Evolutionary conservation across 116 monocot species (phyloP), one percentile per base, ranked within the genome.

Genomic region (Iris pallida): DNA sequence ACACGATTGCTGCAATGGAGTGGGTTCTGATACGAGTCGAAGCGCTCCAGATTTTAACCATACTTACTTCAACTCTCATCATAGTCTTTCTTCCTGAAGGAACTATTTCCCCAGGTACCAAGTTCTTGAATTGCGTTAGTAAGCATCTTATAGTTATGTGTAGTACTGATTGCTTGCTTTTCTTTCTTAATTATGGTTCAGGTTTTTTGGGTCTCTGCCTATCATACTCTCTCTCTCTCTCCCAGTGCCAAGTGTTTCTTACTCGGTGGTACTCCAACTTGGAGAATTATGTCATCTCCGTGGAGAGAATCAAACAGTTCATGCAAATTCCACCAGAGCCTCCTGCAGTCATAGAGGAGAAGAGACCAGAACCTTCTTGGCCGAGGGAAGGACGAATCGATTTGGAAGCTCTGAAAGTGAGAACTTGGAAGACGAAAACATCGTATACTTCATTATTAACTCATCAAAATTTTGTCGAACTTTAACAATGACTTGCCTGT

Each of bases 11-110:
- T 40, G 64, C 84, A 15, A 65, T 86, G 61, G 93, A 89, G 65
- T 93, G 93, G 93, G 71, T 93, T 9, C 82, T 93, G 9, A 30
- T 89, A 55, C 53, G 89, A 54, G 89, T 86, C 2, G 93, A 93
- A 61, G 63, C 82, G 42, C 72, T 93, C 16, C 86, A 89, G 60
- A 80, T 68, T 63, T 12, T 86, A 48, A 84, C 86, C 7, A 60
- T 89, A 44, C 16, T 89, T 15, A 77, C 82, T 18, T 80, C 84
- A 41, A 68, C 93, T 62, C 13, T 89, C 45, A 71, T 86, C 74
- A 71, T 89, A 3, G 63, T 86, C 69, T 63, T 93, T 61, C 70
- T 84, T 76, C 93, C 89, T 63, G 60, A 73, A 8, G 76, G 79
- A 71, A 49, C 43, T 19, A 68, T 89, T 47, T 69, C 83, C 43